These are phyloP conservation scores for Pseudogymnoascus sp. DNA, from an alignment of 2,329 filamentous ascomycete genomes.

Conservation along the genomic window DNA sequence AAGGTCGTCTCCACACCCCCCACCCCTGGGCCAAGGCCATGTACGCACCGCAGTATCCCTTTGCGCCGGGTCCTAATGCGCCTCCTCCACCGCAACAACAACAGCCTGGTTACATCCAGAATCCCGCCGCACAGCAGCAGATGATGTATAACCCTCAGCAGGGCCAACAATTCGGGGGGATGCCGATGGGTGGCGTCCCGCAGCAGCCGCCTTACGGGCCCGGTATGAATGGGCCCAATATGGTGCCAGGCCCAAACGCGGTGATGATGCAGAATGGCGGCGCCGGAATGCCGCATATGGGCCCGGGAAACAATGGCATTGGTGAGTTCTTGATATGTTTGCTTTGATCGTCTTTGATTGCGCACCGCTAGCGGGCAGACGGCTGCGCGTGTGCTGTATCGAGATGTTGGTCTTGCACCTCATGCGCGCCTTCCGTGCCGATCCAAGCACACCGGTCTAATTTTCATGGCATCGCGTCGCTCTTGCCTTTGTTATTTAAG, in stretches of 20 bases:
- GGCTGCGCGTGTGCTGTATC: constrained; percentile 20
- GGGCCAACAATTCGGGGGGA: constrained; percentile 10
- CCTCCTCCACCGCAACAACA: constrained; percentile 9
- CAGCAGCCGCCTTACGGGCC: constrained; percentile 23
- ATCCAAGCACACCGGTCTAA: constrained; percentile 15
- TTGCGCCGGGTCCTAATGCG: constrained; percentile 16
- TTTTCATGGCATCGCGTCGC: constrained; percentile 13
- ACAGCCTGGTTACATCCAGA: background rate
- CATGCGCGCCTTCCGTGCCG: constrained; percentile 15
- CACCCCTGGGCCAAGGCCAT: constrained; percentile 14
- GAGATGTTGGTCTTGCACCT: constrained; percentile 12
- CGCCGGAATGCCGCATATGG: constrained; percentile 28
- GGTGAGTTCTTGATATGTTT: constrained; percentile 5
- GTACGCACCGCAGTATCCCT: constrained; percentile 22
- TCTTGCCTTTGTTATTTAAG: constrained; percentile 10
- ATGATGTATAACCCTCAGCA: constrained; percentile 47
- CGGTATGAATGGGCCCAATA: constrained; percentile 13
- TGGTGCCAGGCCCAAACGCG: constrained; percentile 19
- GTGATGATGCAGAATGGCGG: constrained; percentile 49
- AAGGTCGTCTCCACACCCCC: constrained; percentile 4
- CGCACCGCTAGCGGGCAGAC: background rate
- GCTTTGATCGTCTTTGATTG: background rate
- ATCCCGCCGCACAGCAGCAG: constrained; percentile 25
- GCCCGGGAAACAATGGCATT: constrained; percentile 23
- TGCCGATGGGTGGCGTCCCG: background rate